Base-by-base conservation (phyloP, 306 rosid genomes). In the Cicer cuneatum region DNA sequence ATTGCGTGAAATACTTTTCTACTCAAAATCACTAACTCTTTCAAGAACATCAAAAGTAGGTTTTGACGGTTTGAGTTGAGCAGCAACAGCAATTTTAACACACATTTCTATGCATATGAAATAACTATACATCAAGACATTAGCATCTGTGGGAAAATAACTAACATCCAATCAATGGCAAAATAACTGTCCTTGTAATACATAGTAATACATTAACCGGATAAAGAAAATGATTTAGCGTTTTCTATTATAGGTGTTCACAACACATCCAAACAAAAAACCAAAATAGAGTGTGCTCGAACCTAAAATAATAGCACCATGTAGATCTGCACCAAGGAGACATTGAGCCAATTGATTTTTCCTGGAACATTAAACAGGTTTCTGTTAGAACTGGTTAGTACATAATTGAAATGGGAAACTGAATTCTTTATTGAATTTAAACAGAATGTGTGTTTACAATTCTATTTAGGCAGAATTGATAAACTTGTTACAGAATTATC, bases 261-360 rank as follows among this genome's bases (percentile, higher is more conserved):
- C 70, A 45, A 69, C 35, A 15, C 69, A 24, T 11, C 38, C 53
- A 69, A 69, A 82, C 37, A 64, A 76, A 61, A 51, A 66, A 11
- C 39, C 24, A 59, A 59, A 59, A 53, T 16, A 13, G 38, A 56
- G 61, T 16, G 74, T n/a, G 64, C 61, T 49, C 72, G 18, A 39
- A 93, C 97, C 97, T 86, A 83, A 69, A 79, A 94, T 86, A 74
- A 79, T 65, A 49, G 97, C 97, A 75, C 97, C 96, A 45, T 94
- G 96, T 66, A 92, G 90, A 85, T 94, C 96, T 56, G 95, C 97
- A 52, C 62, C 79, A 43, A 90, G 85, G 62, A 94, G 87, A 86
- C 82, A 79, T 15, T 86, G 99, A 82, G 96, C 90, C 82, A 90
- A 56, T 75, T 89, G 93, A 75, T 80, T 84, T 76, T 86, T 84